Conservation (phyloP, 345 rosid species). For the Ceriops decandra region DNA sequence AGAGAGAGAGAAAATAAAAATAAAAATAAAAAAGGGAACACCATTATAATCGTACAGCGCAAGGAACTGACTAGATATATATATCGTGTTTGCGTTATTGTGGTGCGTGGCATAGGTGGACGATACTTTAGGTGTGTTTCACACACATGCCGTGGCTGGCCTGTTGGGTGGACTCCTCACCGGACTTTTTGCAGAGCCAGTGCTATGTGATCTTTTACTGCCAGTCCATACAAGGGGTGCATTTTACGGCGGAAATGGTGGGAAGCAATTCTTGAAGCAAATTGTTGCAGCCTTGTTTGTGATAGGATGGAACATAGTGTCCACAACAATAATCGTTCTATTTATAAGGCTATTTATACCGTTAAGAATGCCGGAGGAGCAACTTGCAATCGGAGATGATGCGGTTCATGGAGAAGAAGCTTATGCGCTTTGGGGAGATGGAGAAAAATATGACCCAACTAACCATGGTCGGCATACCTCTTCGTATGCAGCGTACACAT, state of each 20-base stretch:
- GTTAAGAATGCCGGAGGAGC: constrained; percentile 74
- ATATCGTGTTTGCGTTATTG: no score
- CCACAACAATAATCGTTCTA: constrained; percentile 60
- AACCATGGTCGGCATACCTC: constrained; percentile 40
- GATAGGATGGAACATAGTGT: constrained; percentile 57
- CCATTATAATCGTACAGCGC: no score
- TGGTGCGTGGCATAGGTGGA: constrained; percentile 43
- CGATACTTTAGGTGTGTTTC: constrained; percentile 83
- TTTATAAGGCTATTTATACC: constrained; percentile 61
- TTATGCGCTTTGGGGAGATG: constrained; percentile 96
- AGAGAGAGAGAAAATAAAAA: no score
- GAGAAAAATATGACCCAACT: constrained; percentile 76
- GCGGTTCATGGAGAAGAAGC: constrained; percentile 98
- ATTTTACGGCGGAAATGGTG: constrained; percentile 71
- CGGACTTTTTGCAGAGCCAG: constrained; percentile 80
- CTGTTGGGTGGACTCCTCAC: constrained; percentile 72
- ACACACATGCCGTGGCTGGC: constrained; percentile 96
- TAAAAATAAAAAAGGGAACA: no score
- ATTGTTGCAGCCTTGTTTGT: constrained; percentile 67
- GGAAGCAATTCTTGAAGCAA: constrained; percentile 65
- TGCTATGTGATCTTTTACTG: constrained; percentile 42
- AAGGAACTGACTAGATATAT: no score
- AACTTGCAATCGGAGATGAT: constrained; percentile 77
- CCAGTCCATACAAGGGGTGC: constrained; percentile 58
- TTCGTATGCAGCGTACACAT: constrained; percentile 30